Base-by-base conservation (phyloP, 495 filamentous ascomycete genomes). In the Aspergillus sclerotioniger region DNA sequence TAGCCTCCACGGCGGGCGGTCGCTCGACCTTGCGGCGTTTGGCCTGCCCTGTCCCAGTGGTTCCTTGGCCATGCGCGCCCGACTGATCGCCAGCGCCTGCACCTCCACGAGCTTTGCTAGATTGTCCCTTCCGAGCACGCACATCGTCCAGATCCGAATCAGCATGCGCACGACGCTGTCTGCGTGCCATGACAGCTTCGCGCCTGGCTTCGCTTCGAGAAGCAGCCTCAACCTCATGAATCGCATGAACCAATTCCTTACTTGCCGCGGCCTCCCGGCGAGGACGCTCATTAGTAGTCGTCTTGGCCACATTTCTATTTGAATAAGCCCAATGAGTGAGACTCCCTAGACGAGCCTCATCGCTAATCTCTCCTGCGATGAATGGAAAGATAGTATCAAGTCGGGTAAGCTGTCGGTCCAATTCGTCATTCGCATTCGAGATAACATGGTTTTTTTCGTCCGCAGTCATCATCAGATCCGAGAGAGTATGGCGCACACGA, bases 361-460 rank as follows among this genome's bases (percentile, higher is more conserved):
- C 92, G 75, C 92, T 96, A 68, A 98, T 89, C 68, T 98, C 94
- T 46, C 79, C 76, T 53, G 92, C 89, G 52, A 98, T 84, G 72
- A 90, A 86, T 13, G 89, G 87, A 76, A 84, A 95, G 19, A 92
- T 84, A 41, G 87, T 85, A 60, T 98, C 89, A 61, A 97, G 83
- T 20, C 94, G 89, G 53, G 82, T 71, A 19, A 96, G 75, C 68
- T 97, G 92, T 66, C 90, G 93, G 55, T 91, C 84, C 8, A 98
- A 82, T 52, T 91, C 88, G 54, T 96, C 90, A 61, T 90, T 90
- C 44, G 95, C 92, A 5, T 91, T 92, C 3, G 87, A 86, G 41
- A 97, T 87, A 52, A 98, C 92, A 60, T 96, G 92, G 59, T 95
- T 96, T 73, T 99, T 99, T 73, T 98, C 94, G 62, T 98, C 95